A percentile compares a stretch with the other conserved stretches of the same genome.
Conservation (phyloP, 208 protist species). For the Trichomonas vaginalis region DNA sequence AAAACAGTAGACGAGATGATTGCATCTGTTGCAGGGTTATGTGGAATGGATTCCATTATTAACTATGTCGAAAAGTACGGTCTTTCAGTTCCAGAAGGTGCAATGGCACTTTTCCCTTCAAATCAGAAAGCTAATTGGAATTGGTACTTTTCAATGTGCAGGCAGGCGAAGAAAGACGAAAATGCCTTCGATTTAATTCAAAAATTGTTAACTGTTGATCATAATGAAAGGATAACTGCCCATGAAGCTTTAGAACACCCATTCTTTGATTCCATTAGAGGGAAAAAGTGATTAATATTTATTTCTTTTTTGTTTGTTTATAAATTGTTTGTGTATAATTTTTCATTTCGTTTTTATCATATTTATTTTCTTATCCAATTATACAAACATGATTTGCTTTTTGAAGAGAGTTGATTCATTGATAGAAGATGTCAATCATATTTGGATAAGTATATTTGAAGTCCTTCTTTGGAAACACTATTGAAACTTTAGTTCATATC, state of each 20-base stretch:
- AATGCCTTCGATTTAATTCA: conserved; percentile 93
- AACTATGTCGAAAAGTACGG: conserved; percentile 68
- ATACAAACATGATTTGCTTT: no score
- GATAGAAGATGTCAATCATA: no score
- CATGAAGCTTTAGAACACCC: conserved; percentile 90
- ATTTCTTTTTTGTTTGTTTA: no score
- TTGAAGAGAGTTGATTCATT: no score
- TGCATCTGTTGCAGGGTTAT: conserved; percentile 65
- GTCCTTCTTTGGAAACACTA: no score
- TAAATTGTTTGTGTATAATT: no score
- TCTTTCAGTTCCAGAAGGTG: conserved; percentile 55
- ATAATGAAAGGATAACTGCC: conserved; percentile 73
- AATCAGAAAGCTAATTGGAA: conserved; percentile 61
- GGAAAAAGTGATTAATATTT: no score
- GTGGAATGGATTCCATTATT: conserved; percentile 56
- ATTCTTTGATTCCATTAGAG: no score
- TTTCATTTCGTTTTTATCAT: no score
- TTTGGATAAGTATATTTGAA: no score
- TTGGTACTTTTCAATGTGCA: conserved; percentile 59
- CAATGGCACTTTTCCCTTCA: conserved; percentile 57
- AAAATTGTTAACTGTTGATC: conserved; percentile 65
- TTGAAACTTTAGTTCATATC: no score
- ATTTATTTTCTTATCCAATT: no score
- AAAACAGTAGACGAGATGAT: conserved; percentile 93
- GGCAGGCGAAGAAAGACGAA: conserved; percentile 69